Evolutionary conservation across 1,284 basidiomycete genomes (phyloP).

Genomic region (Ganoderma boninense): DNA sequence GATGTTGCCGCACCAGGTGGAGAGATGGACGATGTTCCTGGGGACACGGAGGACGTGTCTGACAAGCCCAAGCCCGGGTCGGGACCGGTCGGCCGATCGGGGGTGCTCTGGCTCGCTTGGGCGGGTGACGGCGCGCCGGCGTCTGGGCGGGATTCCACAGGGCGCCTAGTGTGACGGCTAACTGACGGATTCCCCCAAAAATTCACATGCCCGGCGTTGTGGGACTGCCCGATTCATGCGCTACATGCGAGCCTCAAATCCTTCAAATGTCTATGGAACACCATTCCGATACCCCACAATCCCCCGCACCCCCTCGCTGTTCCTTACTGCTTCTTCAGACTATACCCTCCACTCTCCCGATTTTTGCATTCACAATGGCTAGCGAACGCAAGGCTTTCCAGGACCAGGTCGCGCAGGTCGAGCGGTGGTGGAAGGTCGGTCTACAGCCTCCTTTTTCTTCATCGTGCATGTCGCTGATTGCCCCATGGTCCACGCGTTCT

Average conservation of each 20-base stretch:
- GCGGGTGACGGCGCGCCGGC: slow-evolving; percentile 29
- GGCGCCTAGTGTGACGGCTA: slow-evolving; percentile 10
- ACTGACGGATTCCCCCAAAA: slow-evolving; percentile 14
- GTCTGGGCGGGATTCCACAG: slow-evolving; percentile 30
- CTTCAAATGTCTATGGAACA: slow-evolving; percentile 23
- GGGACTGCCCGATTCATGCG: slow-evolving; percentile 24
- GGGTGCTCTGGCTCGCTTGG: slow-evolving; percentile 7
- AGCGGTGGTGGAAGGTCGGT: slow-evolving; percentile 87
- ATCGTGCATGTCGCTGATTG: slow-evolving; percentile 7
- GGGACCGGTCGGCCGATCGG: slow-evolving; percentile 30
- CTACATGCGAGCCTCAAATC: slow-evolving; percentile 25
- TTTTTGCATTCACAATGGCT: slow-evolving; percentile 50
- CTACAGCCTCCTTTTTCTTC: slow-evolving; percentile 5
- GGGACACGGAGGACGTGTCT: background rate
- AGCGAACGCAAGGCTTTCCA: slow-evolving; percentile 56
- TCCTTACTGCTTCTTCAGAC: slow-evolving; percentile 3
- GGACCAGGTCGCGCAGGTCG: slow-evolving; percentile 53
- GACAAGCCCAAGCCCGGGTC: slow-evolving; percentile 8
- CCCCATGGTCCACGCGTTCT: slow-evolving; percentile 12
- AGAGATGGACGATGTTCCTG: background rate
- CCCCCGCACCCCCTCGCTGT: slow-evolving; percentile 14
- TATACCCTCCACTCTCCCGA: background rate
- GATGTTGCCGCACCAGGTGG: background rate
- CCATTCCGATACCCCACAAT: slow-evolving; percentile 23
- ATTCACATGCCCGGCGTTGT: slow-evolving; percentile 29